Evolutionary conservation across 2,329 filamentous ascomycete genomes (phyloP).

Genomic region (Cercospora citrullina): DNA sequence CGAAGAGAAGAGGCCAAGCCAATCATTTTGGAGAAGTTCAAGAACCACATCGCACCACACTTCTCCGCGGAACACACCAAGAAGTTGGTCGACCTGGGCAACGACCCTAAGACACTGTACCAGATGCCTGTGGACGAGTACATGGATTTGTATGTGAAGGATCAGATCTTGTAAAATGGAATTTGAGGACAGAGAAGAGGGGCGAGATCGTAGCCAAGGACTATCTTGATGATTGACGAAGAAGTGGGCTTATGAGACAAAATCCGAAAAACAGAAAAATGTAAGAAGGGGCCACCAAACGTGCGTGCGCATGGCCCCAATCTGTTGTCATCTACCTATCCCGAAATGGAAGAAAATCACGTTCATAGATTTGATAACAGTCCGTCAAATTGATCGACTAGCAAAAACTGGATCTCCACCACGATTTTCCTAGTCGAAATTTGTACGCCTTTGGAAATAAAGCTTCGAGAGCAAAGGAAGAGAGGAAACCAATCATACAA

Average conservation of each 20-base stretch:
- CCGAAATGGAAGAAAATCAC: background rate
- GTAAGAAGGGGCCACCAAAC: background rate
- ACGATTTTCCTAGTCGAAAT: background rate
- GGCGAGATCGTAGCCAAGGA: background rate
- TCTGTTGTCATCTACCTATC: background rate
- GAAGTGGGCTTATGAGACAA: background rate
- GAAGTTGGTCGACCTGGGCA: conserved; percentile 77
- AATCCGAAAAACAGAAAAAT: background rate
- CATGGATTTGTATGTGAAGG: conserved; percentile 77
- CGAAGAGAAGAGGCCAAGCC: conserved; percentile 92
- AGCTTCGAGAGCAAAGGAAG: background rate
- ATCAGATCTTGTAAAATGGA: conserved; percentile 37
- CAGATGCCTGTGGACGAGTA: conserved; percentile 86
- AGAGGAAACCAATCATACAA: background rate
- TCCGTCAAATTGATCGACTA: background rate
- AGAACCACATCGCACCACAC: conserved; percentile 85
- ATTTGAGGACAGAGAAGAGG: background rate
- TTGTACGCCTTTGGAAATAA: background rate
- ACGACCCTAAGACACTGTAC: conserved; percentile 74
- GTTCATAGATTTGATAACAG: background rate
- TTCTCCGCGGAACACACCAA: conserved; percentile 75
- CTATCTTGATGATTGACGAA: background rate
- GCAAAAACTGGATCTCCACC: background rate
- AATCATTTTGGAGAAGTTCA: conserved; percentile 92
- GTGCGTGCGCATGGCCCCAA: background rate